Evolutionary conservation across 2,329 filamentous ascomycete species (phyloP), one percentile per base, ranked within the genome.

Genomic region (Pseudogymnoascus sp.): DNA sequence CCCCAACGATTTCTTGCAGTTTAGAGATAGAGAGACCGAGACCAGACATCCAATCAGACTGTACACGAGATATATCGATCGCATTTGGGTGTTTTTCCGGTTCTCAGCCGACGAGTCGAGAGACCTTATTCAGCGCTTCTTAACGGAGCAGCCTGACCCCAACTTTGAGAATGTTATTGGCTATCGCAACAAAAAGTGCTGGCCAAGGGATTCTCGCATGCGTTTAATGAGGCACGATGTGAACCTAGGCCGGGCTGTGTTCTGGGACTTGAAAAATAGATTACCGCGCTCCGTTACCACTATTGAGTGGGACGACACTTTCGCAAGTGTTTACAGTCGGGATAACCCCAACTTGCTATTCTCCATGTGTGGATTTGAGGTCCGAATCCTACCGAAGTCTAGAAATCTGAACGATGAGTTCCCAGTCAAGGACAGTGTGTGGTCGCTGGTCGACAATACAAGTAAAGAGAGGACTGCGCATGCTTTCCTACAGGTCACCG

Each of bases 161-260:
- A 99, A 99, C 73, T 99, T 99, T 68, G 95, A 99, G 74, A 99
- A 99, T 68, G 95, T 99, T 44, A 97, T 99, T 70, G 95, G 95
- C 0, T 99, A 97, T 77, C 93, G 91, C 80, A 99, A 96, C 78
- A 99, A 99, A 81, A 99, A 97, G 75, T 99, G 96, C 77, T 99
- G 95, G 95, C 96, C 95, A 44, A 86, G 95, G 70, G 95, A 99
- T 74, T 97, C 93, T 24, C 86, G 95, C 61, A 99, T 99, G 96
- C 88, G 96, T 53, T 78, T 99, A 70, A 99, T 99, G 95, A 87
- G 95, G 67, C 95, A 99, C 76, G 95, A 99, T 77, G 96, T 99
- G 68, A 97, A 99, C 70, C 86, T 99, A 44, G 95, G 96, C 44
- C 88, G 96, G 65, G 96, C 96, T 64, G 95, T 97, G 1, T 99